phyloP scores from a whole-genome alignment of 2,329 filamentous ascomycete genomes.

The Fusarium sp. region DNA sequence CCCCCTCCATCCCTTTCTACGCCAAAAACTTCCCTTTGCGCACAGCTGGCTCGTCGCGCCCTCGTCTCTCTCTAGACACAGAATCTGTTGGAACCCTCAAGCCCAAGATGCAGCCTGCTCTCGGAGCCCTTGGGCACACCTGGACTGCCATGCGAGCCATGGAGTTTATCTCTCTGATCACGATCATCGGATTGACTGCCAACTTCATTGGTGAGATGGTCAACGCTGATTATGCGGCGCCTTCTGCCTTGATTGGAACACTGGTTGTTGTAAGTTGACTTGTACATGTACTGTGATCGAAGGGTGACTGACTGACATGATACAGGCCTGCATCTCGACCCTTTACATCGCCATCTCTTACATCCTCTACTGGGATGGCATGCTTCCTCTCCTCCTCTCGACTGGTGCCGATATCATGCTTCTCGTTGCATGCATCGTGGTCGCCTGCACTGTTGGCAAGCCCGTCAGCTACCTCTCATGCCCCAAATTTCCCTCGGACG shows the following conservation, averaged over 20 bases:
- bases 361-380: slow-evolving; percentile 81
- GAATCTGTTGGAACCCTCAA: slow-evolving; percentile 34
- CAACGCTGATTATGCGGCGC: slow-evolving; percentile 69
- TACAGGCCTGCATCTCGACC: slow-evolving; percentile 77
- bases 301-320: neutral
- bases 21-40: slow-evolving; percentile 53
- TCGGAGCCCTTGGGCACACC: slow-evolving; percentile 79
- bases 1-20: slow-evolving; percentile 51
- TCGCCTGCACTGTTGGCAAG: slow-evolving; percentile 80
- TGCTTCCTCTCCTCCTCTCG: slow-evolving; percentile 78
- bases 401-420: slow-evolving; percentile 73
- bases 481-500: slow-evolving; percentile 56
- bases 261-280: slow-evolving; percentile 75
- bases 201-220: slow-evolving; percentile 86
- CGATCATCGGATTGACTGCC: slow-evolving; percentile 80
- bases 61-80: slow-evolving; percentile 55
- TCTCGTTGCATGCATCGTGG: slow-evolving; percentile 79
- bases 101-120: slow-evolving; percentile 59
- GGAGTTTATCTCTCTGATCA: slow-evolving; percentile 75
- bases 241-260: slow-evolving; percentile 78
- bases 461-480: slow-evolving; percentile 84
- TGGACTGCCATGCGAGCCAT: slow-evolving; percentile 79
- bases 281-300: neutral
- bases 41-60: slow-evolving; percentile 51
- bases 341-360: slow-evolving; percentile 83